A percentile compares a stretch with the other conserved stretches of the same genome.
Evolutionary conservation across 768 basidiomycete genomes (phyloP).

Genomic region (Asterophora parasitica): DNA sequence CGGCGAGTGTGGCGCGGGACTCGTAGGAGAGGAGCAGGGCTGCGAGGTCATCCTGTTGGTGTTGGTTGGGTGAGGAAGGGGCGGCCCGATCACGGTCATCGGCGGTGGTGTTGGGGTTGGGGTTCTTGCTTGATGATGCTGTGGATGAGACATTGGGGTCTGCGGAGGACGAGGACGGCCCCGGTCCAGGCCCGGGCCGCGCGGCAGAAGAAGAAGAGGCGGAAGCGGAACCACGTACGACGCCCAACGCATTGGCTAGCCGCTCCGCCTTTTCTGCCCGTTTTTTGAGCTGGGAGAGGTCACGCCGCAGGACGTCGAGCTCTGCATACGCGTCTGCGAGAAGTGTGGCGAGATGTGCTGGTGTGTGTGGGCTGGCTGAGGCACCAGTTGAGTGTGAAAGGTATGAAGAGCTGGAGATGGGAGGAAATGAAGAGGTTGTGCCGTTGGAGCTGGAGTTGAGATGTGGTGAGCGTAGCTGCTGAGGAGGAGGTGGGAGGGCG

Average conservation of each 20-base stretch:
- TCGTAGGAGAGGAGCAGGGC: conserved; percentile 42
- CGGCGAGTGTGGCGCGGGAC: conserved; percentile 44
- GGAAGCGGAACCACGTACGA: conserved; percentile 13
- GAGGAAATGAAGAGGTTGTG: too few relatives aligned
- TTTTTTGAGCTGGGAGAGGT: conserved; percentile 36
- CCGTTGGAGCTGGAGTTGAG: too few relatives aligned
- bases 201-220: conserved; percentile 11
- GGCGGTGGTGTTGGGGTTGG: conserved; percentile 12
- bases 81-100: too few relatives aligned
- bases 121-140: too few relatives aligned
- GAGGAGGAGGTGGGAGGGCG: too few relatives aligned
- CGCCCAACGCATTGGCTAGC: conserved; percentile 9
- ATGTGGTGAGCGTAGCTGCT: too few relatives aligned
- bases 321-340: conserved; percentile 53
- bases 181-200: conserved; percentile 14
- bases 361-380: conserved; percentile 3
- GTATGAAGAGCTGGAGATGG: too few relatives aligned
- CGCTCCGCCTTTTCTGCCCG: conserved; percentile 56
- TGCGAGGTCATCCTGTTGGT: conserved; percentile 23
- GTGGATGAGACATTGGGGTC: too few relatives aligned
- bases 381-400: too few relatives aligned
- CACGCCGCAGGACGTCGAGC: conserved; percentile 43
- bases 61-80: too few relatives aligned
- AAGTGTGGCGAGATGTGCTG: conserved; percentile 51
- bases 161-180: too few relatives aligned